Base-by-base conservation (phyloP, 2,329 filamentous ascomycete genomes). In the Penicillium italicum region DNA sequence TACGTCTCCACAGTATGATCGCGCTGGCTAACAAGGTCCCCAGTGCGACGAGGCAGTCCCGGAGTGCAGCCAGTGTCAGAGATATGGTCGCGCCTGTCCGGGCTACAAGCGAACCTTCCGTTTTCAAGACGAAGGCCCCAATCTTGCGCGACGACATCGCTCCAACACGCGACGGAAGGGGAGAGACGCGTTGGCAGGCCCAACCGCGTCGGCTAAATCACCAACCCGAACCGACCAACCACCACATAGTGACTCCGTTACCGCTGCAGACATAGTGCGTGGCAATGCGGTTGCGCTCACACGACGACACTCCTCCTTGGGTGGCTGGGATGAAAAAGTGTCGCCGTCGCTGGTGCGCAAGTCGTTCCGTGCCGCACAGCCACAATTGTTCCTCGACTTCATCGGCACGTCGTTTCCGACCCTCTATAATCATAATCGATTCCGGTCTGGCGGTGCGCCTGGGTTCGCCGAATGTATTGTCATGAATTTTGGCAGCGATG, bases 41-140 rank as follows among this genome's bases (percentile, higher is more conserved):
- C 54, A 78, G 69, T 81, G 79, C 58, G 79, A 81, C 62, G 72
- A 79, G 63, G 66, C 59, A 22, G 72, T 70, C 11, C 79, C 78
- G 11, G 67, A 64, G 50, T 73, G 71, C 57, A 66, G 67, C 7
- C 72, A 74, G 59, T 75, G 73, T 44, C 64, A 62, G 43, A 69
- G 68, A 60, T 72, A 74, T 51, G 71, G 72, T 50, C 67, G 67
- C 14, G 60, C 67, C 24, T 75, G 72, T 58, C 72, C 72, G 5
- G 72, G 72, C 31, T 73, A 73, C 48, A 61, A 55, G 30, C 63
- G 69, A 20, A 69, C 67, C 28, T 67, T 72, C 43, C 70, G 71
- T 28, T 74, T 75, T 38, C 70, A 73, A 53, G 72, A 75, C 55
- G 73, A 75, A 60, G 66, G 72, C 5, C 68, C 66, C 11, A 70